Conservation (phyloP, 129 eudicot species). For the Chrysanthemum lavandulifolium region DNA sequence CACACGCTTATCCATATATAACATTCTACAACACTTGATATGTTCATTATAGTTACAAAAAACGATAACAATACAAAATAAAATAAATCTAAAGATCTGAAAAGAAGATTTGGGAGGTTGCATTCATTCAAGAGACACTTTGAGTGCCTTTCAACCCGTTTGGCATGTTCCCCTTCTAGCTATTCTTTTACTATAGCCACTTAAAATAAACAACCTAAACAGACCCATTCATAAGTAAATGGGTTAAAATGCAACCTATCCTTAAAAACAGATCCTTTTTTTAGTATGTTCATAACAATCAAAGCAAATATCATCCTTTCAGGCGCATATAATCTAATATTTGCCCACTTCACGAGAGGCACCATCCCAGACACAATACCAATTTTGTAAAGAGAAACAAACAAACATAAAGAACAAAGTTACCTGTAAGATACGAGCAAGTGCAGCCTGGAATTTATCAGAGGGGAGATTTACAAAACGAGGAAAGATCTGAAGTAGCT, state of each 20-base stretch:
- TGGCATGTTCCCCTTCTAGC: too few species aligned
- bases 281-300: not conserved
- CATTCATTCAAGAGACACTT: too few species aligned
- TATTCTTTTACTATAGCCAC: too few species aligned
- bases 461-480: constrained; percentile 70
- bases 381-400: not conserved
- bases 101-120: too few species aligned
- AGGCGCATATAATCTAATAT: not conserved
- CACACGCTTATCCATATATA: too few species aligned
- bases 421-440: constrained; percentile 80
- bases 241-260: not conserved
- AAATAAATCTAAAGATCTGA: too few species aligned
- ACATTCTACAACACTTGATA: too few species aligned
- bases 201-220: too few species aligned
- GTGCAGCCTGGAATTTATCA: constrained; percentile 81
- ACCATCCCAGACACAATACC: not conserved
- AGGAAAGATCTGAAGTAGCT: constrained; percentile 75
- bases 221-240: not conserved
- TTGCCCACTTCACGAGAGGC: constrained; percentile 1
- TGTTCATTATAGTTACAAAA: too few species aligned
- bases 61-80: too few species aligned
- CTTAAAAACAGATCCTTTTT: too few species aligned
- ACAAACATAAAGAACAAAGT: constrained; percentile 5
- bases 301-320: not conserved
- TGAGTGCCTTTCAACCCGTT: too few species aligned